Percentiles rank a stretch among this genome's conserved stretches.
These are phyloP conservation scores for Yamadazyma laniorum DNA, from an alignment of 805 yeast species.

Conservation along the genomic window DNA sequence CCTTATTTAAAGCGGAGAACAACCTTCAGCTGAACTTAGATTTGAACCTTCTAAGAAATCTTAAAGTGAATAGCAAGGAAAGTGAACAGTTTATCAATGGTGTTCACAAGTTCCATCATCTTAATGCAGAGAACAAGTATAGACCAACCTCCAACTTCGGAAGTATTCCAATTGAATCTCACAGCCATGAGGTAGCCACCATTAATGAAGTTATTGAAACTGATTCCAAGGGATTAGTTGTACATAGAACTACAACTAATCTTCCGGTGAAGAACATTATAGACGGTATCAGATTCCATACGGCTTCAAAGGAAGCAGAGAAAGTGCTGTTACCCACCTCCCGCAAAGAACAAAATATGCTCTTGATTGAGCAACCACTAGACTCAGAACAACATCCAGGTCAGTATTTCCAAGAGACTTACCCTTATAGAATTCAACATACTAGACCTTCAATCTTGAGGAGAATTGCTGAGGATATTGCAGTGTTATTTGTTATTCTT, in stretches of 20 bases:
- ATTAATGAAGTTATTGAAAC: background rate
- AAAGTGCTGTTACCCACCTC: constrained; percentile 7
- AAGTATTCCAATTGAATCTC: constrained; percentile 21
- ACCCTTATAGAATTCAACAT: constrained; percentile 1
- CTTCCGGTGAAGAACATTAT: constrained; percentile 27
- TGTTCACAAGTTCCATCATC: constrained; percentile 30
- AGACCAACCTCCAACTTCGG: constrained; percentile 36
- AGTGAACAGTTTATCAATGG: constrained; percentile 34
- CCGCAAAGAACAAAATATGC: constrained; percentile 10
- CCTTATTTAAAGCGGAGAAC: constrained; percentile 26
- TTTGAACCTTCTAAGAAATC: constrained; percentile 6
- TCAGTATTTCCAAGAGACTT: constrained; percentile 4
- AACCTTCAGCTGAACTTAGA: constrained; percentile 16
- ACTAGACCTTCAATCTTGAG: constrained; percentile 16
- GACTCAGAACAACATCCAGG: constrained; percentile 4
- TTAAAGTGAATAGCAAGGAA: constrained; percentile 10
- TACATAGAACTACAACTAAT: constrained; percentile 6
- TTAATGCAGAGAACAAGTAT: constrained; percentile 30
- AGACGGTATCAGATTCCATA: constrained; percentile 36
- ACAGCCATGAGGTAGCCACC: background rate
- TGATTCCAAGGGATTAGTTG: constrained; percentile 4
- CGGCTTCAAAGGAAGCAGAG: constrained; percentile 1
- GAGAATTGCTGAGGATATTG: constrained; percentile 49
- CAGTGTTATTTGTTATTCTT: constrained; percentile 39
- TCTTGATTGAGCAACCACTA: constrained; percentile 6